A percentile compares a stretch with the other conserved stretches of the same genome.
Conservation (phyloP, 192 early-diverging fungal genomes). For the Linnemannia elongata region DNA sequence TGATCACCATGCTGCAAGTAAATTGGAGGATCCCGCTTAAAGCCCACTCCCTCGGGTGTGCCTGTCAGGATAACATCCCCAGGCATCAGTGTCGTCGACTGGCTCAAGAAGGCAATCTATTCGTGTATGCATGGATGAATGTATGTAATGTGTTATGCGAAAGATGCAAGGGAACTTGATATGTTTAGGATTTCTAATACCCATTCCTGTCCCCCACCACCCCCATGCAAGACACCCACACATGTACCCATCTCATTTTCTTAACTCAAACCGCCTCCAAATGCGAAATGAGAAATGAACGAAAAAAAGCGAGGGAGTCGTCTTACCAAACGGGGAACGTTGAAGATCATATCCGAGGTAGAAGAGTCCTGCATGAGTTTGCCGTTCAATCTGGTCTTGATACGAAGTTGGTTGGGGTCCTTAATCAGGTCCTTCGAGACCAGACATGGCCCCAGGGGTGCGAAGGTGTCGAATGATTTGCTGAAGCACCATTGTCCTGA, state of each 20-base stretch:
- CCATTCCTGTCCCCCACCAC: not conserved
- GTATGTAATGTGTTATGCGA: not conserved
- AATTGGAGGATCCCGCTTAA: conserved; percentile 64
- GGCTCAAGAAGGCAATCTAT: conserved; percentile 66
- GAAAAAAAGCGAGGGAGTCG: not conserved
- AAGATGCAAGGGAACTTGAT: not conserved
- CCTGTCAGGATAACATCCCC: conserved; percentile 69
- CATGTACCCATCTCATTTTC: not conserved
- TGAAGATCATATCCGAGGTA: conserved; percentile 71
- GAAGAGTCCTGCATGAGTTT: conserved; percentile 64
- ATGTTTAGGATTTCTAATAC: conserved; percentile 3
- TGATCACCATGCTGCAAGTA: conserved; percentile 66
- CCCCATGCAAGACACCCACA: not conserved
- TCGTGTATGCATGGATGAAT: not conserved
- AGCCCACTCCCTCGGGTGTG: conserved; percentile 62
- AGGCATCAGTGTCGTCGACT: conserved; percentile 71
- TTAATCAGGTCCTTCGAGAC: conserved; percentile 66
- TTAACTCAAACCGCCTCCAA: not conserved
- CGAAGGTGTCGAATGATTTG: conserved; percentile 74
- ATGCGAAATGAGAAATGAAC: not conserved
- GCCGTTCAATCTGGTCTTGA: conserved; percentile 61
- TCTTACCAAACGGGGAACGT: conserved; percentile 62
- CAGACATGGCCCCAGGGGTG: conserved; percentile 68
- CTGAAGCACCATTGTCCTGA: conserved; percentile 72
- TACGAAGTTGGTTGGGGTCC: conserved; percentile 63